Conservation (phyloP, 163 green algal species). For the Volvox carteri region DNA sequence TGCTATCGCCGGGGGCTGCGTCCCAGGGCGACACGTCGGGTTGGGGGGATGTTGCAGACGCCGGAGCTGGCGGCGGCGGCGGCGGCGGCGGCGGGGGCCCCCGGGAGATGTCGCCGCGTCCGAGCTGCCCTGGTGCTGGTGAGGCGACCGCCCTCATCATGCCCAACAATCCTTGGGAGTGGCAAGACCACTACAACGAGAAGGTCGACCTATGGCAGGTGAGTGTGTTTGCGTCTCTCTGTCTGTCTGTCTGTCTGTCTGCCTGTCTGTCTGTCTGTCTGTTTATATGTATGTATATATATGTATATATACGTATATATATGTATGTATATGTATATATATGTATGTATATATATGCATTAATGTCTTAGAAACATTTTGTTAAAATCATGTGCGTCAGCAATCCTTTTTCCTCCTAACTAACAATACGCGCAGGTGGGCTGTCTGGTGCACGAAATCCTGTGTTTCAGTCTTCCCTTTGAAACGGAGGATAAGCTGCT, state of each 20-base stretch:
- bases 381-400: too few species aligned
- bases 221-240: too few species aligned
- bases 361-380: too few species aligned
- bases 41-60: not conserved
- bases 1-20: not conserved
- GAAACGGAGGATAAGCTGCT: slow-evolving; percentile 65
- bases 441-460: slow-evolving; percentile 72
- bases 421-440: too few species aligned
- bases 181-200: slow-evolving; percentile 68
- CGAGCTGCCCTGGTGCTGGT: not conserved
- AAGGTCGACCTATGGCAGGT: slow-evolving; percentile 77
- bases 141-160: slow-evolving; percentile 37
- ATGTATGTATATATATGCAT: too few species aligned
- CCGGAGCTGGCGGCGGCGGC: not conserved
- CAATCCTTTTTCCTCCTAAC: too few species aligned
- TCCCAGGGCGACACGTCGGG: not conserved
- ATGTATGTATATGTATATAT: too few species aligned
- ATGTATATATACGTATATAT: too few species aligned
- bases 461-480: slow-evolving; percentile 71
- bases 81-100: not conserved
- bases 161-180: slow-evolving; percentile 60
- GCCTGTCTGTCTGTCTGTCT: too few species aligned
- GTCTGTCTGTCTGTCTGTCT: too few species aligned
- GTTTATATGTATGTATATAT: too few species aligned
- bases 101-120: not conserved